phyloP scores from a whole-genome alignment of 2,329 filamentous ascomycete genomes.

The Saccharata proteae region DNA sequence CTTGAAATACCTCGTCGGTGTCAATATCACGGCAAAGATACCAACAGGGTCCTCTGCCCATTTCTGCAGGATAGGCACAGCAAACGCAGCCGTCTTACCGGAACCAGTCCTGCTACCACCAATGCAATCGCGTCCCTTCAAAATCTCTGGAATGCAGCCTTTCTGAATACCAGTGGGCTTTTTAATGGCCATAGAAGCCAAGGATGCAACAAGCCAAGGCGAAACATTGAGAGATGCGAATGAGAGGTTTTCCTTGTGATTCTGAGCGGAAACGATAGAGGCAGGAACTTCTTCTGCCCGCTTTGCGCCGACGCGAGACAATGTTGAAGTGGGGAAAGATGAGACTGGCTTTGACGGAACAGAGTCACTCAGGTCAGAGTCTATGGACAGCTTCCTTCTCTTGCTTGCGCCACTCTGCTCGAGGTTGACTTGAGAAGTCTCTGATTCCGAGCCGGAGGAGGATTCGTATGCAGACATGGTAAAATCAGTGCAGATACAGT shows the following conservation, averaged over 20 bases:
- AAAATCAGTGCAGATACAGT: too few species aligned
- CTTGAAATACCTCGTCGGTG: constrained; percentile 59
- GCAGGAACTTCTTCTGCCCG: constrained; percentile 9
- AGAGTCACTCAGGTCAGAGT: constrained; percentile 11
- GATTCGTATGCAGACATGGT: constrained; percentile 6
- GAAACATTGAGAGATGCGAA: constrained; percentile 64
- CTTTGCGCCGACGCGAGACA: constrained; percentile 25
- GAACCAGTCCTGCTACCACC: constrained; percentile 91
- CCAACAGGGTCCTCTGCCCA: constrained; percentile 88
- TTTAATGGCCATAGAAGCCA: constrained; percentile 68
- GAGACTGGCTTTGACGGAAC: too few species aligned
- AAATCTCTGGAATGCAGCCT: constrained; percentile 81
- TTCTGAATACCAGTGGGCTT: constrained; percentile 87
- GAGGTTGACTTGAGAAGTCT: constrained; percentile 5
- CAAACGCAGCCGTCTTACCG: constrained; percentile 94
- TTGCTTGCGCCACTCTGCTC: constrained; percentile 22
- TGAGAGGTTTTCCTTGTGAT: constrained; percentile 37
- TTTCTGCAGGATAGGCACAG: constrained; percentile 83
- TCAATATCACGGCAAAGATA: constrained; percentile 81
- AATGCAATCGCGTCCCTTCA: constrained; percentile 86
- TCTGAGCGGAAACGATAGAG: constrained; percentile 8
- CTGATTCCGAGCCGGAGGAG: constrained; percentile 6
- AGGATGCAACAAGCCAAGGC: constrained; percentile 78
- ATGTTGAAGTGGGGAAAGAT: constrained; percentile 12
- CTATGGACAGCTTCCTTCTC: constrained; percentile 21